These are phyloP conservation scores for Cercophora sp. DNA, from an alignment of 495 filamentous ascomycete genomes.

Conservation along the genomic window DNA sequence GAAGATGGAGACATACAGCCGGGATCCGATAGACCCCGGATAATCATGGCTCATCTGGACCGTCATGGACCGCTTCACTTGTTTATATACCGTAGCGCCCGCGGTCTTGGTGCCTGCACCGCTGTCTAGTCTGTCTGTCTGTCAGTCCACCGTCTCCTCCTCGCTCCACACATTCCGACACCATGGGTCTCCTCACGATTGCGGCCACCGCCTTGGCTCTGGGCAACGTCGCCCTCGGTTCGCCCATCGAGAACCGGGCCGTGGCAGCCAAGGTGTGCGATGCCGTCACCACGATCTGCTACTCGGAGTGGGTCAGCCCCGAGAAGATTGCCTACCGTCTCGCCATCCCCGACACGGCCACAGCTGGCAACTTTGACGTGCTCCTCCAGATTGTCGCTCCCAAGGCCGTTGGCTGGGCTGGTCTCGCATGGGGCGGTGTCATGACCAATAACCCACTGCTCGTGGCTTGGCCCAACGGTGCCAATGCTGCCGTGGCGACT, in stretches of 20 bases:
- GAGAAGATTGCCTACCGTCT: constrained; percentile 32
- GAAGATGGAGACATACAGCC: constrained; percentile 8
- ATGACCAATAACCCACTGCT: constrained; percentile 41
- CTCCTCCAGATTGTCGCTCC: constrained; percentile 36
- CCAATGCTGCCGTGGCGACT: constrained; percentile 22
- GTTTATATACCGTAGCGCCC: constrained; percentile 7
- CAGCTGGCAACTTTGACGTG: constrained; percentile 29
- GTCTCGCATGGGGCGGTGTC: constrained; percentile 35
- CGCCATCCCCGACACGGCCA: constrained; percentile 38
- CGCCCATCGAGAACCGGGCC: constrained; percentile 18
- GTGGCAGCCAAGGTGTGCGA: constrained; percentile 31
- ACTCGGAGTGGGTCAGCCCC: constrained; percentile 31
- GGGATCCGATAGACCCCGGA: constrained; percentile 10
- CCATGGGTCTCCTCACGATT: constrained; percentile 32
- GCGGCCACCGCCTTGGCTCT: constrained; percentile 22
- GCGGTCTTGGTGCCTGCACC: background rate
- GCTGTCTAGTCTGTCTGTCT: background rate
- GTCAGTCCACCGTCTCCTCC: background rate
- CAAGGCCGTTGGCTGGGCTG: constrained; percentile 36
- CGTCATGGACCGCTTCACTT: background rate
- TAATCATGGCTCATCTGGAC: constrained; percentile 14
- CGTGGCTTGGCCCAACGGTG: constrained; percentile 36
- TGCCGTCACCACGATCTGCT: constrained; percentile 30
- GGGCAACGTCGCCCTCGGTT: constrained; percentile 13
- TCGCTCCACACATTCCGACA: constrained; percentile 3